Percentiles rank a stretch among this genome's conserved stretches.
phyloP scores from a whole-genome alignment of 768 basidiomycete genomes.

The Leccinum aurantiacum region DNA sequence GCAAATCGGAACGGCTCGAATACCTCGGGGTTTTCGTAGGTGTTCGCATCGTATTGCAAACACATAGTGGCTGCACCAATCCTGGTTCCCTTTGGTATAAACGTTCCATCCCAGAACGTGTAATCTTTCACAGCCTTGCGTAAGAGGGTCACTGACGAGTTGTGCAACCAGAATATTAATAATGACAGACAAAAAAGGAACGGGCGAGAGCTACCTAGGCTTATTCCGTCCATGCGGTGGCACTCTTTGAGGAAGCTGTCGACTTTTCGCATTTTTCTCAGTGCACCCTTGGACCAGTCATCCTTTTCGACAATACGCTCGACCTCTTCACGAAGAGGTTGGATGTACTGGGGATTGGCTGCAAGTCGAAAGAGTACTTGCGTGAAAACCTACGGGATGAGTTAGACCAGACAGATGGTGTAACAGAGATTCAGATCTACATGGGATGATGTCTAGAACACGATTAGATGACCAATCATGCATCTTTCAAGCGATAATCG shows the following conservation, averaged over 20 bases:
- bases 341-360: not conserved
- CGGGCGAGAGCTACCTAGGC: not conserved
- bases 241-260: constrained; percentile 14
- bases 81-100: not conserved
- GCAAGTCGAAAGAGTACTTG: constrained; percentile 4
- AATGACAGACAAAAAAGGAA: not conserved
- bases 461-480: not conserved
- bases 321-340: constrained; percentile 9
- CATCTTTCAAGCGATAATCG: not conserved
- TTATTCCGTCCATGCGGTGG: constrained; percentile 7
- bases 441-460: not conserved
- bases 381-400: not conserved
- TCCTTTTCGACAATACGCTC: not conserved
- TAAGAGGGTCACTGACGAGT: not conserved
- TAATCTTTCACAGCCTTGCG: not conserved
- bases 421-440: not conserved
- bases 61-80: not conserved
- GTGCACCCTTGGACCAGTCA: constrained; percentile 3
- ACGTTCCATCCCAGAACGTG: not conserved
- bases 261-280: constrained; percentile 8
- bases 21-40: not conserved
- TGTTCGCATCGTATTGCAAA: not conserved
- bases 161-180: not conserved
- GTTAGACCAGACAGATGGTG: not conserved
- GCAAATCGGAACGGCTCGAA: constrained; percentile 4